Percentiles rank a stretch among this genome's conserved stretches.
phyloP scores from a whole-genome alignment of 345 rosid species.

The Aethionema arabicum region DNA sequence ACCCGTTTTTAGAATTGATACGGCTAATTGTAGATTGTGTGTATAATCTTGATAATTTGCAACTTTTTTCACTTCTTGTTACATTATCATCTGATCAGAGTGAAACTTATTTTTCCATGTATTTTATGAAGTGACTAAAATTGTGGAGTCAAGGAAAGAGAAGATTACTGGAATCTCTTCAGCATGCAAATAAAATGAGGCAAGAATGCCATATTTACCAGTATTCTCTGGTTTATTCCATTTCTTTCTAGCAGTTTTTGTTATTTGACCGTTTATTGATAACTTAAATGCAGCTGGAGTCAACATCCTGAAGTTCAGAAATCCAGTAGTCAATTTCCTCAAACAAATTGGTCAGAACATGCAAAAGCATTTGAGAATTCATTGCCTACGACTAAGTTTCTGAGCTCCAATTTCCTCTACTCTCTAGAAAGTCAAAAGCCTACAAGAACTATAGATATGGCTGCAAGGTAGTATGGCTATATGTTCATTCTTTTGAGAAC shows the following conservation, averaged over 20 bases:
- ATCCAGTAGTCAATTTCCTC: slow-evolving; percentile 48
- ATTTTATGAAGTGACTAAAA: slow-evolving; percentile 10
- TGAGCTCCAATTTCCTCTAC: slow-evolving; percentile 66
- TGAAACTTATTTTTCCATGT: slow-evolving; percentile 1
- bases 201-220: slow-evolving; percentile 28
- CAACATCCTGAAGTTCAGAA: slow-evolving; percentile 42
- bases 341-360: slow-evolving; percentile 75
- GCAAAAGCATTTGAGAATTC: slow-evolving; percentile 43
- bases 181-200: slow-evolving; percentile 39
- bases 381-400: slow-evolving; percentile 41
- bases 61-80: slow-evolving; percentile 2
- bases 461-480: slow-evolving; percentile 43
- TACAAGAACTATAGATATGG: slow-evolving; percentile 42
- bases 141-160: slow-evolving; percentile 19
- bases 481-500: slow-evolving; percentile 8
- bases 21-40: neutral
- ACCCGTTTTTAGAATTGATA: slow-evolving; percentile 1
- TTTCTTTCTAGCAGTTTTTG: slow-evolving; percentile 16
- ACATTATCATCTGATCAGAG: slow-evolving; percentile 19
- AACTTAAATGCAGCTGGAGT: slow-evolving; percentile 41
- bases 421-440: slow-evolving; percentile 71
- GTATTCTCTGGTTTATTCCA: slow-evolving; percentile 5
- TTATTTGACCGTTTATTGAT: neutral
- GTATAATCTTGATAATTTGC: slow-evolving; percentile 3
- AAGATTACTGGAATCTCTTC: slow-evolving; percentile 17